Conservation (phyloP, 192 early-diverging fungal genomes). For the Mortierella claussenii region DNA sequence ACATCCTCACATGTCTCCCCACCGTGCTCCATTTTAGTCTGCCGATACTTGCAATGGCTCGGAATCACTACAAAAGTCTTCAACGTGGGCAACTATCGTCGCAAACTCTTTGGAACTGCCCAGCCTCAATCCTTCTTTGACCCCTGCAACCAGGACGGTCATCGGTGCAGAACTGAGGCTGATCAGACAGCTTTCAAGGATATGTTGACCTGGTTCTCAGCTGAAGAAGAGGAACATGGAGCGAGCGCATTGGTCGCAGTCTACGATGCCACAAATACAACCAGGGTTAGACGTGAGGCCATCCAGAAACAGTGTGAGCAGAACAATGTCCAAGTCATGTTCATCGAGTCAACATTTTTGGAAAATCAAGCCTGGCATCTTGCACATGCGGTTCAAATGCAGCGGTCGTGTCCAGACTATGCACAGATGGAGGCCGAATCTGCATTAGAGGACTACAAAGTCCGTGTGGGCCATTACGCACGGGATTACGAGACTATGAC, state of each 20-base stretch:
- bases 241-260: constrained; percentile 78
- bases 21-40: constrained; percentile 59
- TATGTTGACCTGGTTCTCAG: constrained; percentile 91
- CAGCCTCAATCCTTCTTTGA: constrained; percentile 92
- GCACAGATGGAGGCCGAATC: constrained; percentile 81
- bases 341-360: constrained; percentile 91
- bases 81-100: constrained; percentile 98
- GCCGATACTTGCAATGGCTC: constrained; percentile 96
- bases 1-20: neutral
- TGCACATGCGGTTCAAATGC: constrained; percentile 88
- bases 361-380: constrained; percentile 86
- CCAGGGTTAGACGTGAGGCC: constrained; percentile 75
- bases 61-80: constrained; percentile 94
- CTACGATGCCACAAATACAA: constrained; percentile 99
- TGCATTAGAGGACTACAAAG: constrained; percentile 91
- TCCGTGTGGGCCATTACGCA: constrained; percentile 92
- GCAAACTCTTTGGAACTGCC: constrained; percentile 84
- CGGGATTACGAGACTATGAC: constrained; percentile 89
- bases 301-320: constrained; percentile 75
- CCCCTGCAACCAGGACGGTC: constrained; percentile 79
- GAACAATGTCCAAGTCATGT: constrained; percentile 89
- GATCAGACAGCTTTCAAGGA: constrained; percentile 86
- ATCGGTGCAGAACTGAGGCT: constrained; percentile 76
- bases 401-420: constrained; percentile 95
- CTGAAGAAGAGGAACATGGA: constrained; percentile 45